Base-by-base conservation (phyloP, 208 protist genomes). In the Leishmania lainsoni region DNA sequence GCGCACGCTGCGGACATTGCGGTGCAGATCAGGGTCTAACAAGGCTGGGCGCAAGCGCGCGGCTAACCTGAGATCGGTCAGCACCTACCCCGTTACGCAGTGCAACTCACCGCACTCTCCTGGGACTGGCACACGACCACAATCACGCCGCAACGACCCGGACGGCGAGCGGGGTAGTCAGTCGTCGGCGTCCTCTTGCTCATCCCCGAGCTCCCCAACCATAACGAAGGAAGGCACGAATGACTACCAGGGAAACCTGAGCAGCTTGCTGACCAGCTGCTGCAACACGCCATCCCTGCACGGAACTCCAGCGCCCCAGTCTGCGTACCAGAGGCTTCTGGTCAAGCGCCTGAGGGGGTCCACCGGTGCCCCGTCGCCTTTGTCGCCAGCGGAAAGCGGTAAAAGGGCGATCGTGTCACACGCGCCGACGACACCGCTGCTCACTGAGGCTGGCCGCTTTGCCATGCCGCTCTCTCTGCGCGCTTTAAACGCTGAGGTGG, bases 31-130 rank as follows among this genome's bases (percentile, higher is more conserved):
- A 26, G 5, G 8, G 69, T 26, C 32, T 48, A 12, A 52, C 20
- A 73, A 73, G 69, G 22, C 22, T 8, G 2, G 20, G 10, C 45
- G 42, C 69, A n/a, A 73, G 0, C 39, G 42, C 45, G 42, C 26
- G 5, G 12, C 26, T 32, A 73, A 45, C 39, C 45, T 5, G 29
- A 20, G 26, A 10, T 54, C 6, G 51, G 29, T 2, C 16, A 56
- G 51, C 48, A 78, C 72, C 2, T 70, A 61, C 49, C 81, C 81
- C 29, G 75, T 29, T 49, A 78, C 69, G 22, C 56, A 20, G 49
- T 66, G 70, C 68, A 39, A 66, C 78, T 66, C 77, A 4, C 77
- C 72, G 14, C 49, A 75, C 17, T 70, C 76, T 20, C 29, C 81
- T 1, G 59, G 75, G 9, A 10, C 51, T 2, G 14, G 65, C 14